Evolutionary conservation across 768 basidiomycete genomes (phyloP), one percentile per base, ranked within the genome.

Genomic region (Leucocoprinus leucothites): DNA sequence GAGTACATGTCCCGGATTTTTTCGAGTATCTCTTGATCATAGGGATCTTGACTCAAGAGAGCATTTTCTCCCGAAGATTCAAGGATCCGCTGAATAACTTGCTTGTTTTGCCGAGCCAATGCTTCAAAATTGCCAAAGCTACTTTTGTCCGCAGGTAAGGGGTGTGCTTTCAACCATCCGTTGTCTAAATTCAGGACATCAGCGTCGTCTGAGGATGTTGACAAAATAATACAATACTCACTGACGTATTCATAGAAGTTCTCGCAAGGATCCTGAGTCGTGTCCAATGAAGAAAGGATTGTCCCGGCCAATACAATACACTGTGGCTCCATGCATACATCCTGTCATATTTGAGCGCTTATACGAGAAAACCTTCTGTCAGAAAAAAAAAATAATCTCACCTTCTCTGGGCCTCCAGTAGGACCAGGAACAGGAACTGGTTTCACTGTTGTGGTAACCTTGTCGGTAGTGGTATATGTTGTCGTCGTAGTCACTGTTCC

Each of bases 221-320:
- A 26, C 14, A 9, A 28, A 2, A 26, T 6, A 18, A 34, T 19
- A 5, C 16, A n/a, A 47, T 8, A 85, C 91, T 63, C 64, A 95
- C 94, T 95, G 9, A 94, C 85, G 71, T 86, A 98, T 59, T 87
- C 82, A 65, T 94, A 98, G 68, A 98, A 97, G 70, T 94, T 88
- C 61, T 98, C 91, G 69, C 97, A 99, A 0, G 97, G 97, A 65
- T 98, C 94, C 60, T 88, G 79, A 8, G 84, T 75, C 9, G 79
- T 80, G 65, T 99, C 95, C 19, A 98, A 70, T 0, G 84, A 84
- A 18, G 86, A 82, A 13, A 98, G 72, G 56, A 99, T 89, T 0
- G 85, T 79, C 1, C 92, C 89, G 9, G 96, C 86, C 11, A 96
- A 78, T 31, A 84, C 71, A 48, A 98, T 86, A 66, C 97, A 99